Base-by-base conservation (phyloP, 495 filamentous ascomycete species). In the Copromyces sp. region DNA sequence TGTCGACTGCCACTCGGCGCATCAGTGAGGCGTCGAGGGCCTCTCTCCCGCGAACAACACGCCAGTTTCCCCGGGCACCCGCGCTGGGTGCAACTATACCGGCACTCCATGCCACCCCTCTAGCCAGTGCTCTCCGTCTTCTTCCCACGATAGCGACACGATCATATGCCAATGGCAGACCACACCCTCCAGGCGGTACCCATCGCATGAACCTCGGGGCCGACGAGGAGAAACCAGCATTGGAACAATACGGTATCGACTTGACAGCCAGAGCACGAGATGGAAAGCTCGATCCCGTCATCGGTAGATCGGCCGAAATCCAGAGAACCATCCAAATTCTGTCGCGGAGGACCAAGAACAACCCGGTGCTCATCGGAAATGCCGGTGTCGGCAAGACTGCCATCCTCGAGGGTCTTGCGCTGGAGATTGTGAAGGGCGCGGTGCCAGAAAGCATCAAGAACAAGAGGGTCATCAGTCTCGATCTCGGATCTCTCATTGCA, bases 371-470 rank as follows among this genome's bases (percentile, higher is more conserved):
- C 39, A 97, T 98, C 73, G 95, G 95, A 76, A 89, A 87, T 39
- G 94, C 95, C 7, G 95, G 95, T 75, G 97, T 94, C 16, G 95
- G 95, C 68, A 99, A 99, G 82, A 99, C 95, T 2, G 95, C 95
- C 2, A 92, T 98, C 39, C 79, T 99, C 12, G 95, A 99, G 83
- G 95, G 95, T 1, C 83, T 99, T 74, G 94, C 95, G 35, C 90
- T 95, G 80, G 86, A 95, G 42, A 98, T 99, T 79, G 92, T 97
- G 3, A 86, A 88, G 73, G 95, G 95, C 0, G 95, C 97, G 83
- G 95, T 99, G 2, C 95, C 95, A 0, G 95, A 98, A 81, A 97
- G 93, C 77, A 92, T 99, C 83, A 97, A 98, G 82, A 90, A 97
- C 74, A 99, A 98, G 80, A 86, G 89, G 42, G 95, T 99, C 14